phyloP scores from a whole-genome alignment of 2,329 filamentous ascomycete genomes.

The Cladosporium phlei region DNA sequence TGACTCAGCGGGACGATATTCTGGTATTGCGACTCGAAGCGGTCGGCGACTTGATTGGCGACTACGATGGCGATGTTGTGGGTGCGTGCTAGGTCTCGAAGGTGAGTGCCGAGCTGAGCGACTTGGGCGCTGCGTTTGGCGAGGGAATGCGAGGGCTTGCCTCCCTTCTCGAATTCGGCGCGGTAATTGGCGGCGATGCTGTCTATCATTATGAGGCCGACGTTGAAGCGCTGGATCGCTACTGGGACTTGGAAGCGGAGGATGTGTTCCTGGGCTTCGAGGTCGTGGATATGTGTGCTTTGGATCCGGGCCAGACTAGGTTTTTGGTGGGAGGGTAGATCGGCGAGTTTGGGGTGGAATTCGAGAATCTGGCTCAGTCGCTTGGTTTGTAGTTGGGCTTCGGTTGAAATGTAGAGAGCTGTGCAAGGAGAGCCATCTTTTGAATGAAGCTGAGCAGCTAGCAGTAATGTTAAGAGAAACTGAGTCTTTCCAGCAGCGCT shows the following conservation, averaged over 20 bases:
- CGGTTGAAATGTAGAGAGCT: constrained; percentile 92
- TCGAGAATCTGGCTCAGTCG: constrained; percentile 75
- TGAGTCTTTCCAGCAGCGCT: constrained; percentile 93
- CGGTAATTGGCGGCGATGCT: constrained; percentile 94
- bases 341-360: constrained; percentile 57
- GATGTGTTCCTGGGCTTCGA: constrained; percentile 94
- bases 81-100: constrained; percentile 69
- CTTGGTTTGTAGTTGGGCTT: constrained; percentile 74
- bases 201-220: constrained; percentile 82
- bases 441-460: constrained; percentile 67
- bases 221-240: constrained; percentile 66
- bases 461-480: constrained; percentile 76
- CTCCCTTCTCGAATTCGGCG: constrained; percentile 67
- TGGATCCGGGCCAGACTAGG: constrained; percentile 73
- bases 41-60: constrained; percentile 91
- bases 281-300: constrained; percentile 77
- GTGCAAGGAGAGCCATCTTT: constrained; percentile 53
- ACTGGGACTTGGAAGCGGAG: constrained; percentile 88
- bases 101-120: constrained; percentile 66
- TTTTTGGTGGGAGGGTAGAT: constrained; percentile 35
- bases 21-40: constrained; percentile 51
- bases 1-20: constrained; percentile 14
- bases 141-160: constrained; percentile 50
- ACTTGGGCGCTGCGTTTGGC: constrained; percentile 73
- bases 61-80: constrained; percentile 81